Base-by-base conservation (phyloP, 164 flowering plant species). In the Tetracentron sinense region DNA sequence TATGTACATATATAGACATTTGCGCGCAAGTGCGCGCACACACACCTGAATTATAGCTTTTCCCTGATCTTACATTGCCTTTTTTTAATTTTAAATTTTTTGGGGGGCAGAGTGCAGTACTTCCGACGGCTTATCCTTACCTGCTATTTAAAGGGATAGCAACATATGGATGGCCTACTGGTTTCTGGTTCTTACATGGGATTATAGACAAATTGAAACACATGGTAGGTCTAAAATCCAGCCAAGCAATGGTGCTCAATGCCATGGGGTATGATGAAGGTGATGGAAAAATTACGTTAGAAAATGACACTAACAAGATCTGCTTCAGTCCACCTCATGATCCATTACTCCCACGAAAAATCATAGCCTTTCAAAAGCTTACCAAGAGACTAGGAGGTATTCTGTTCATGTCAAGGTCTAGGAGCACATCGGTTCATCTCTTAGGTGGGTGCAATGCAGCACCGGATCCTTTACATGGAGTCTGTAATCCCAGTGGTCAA, bases 361-460 rank as follows among this genome's bases (percentile, higher is more conserved):
- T 80, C 42, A 71, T 75, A 63, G 79, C 79, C 7, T 69, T 85
- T 59, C 84, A 80, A 66, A 85, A 73, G 67, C 57, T 85, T 27
- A 54, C 84, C 19, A 79, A 73, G 57, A 85, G 78, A 61, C 35
- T 85, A 55, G 85, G 90, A 61, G 87, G 90, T 63, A 60, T 80
- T 19, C 76, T 85, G 44, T 83, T 78, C 72, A 67, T 85, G 77
- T 77, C 87, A 55, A 75, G 71, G 63, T 72, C 62, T 27, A 61
- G 85, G 38, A 85, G 90, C 79, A 75, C 84, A 21, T 75, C 87
- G 0, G 87, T 83, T 57, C 90, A 85, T 72, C 87, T 79, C 56
- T 68, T 83, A 75, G 90, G 90, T 52, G 85, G 90, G 20, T 83
- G 90, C 74, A 73, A 66, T 74, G 87, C 75, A 28, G 74, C 90